Percentiles rank a stretch among this genome's conserved stretches.
Evolutionary conservation across 1,284 basidiomycete genomes (phyloP).

Genomic region (Wallemia hederae): DNA sequence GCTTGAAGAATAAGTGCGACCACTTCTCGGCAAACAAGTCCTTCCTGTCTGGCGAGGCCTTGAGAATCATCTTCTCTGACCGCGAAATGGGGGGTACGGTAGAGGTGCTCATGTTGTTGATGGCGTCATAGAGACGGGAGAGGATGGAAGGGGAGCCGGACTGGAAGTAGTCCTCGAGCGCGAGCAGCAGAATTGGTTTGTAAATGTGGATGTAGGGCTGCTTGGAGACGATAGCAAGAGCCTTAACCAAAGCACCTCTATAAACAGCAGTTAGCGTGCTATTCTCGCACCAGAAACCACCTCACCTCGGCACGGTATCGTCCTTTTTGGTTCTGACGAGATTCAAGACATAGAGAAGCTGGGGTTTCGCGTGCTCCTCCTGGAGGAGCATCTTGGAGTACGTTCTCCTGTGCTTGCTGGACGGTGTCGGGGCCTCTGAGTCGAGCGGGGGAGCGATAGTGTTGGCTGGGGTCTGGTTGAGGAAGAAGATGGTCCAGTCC

Average conservation of each 20-base stretch:
- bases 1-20: slow-evolving; percentile 2
- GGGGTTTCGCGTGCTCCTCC: slow-evolving; percentile 16
- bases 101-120: slow-evolving; percentile 70
- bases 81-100: slow-evolving; percentile 45
- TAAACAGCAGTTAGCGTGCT: slow-evolving; percentile 5
- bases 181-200: slow-evolving; percentile 80
- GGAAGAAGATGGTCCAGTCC: slow-evolving; percentile 96
- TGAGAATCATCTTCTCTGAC: slow-evolving; percentile 62
- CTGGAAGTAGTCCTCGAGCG: slow-evolving; percentile 78
- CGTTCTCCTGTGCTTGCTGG: not conserved
- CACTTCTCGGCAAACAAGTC: slow-evolving; percentile 59
- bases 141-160: slow-evolving; percentile 65
- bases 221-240: slow-evolving; percentile 78
- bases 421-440: slow-evolving; percentile 9
- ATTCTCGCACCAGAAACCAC: not conserved
- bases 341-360: slow-evolving; percentile 70
- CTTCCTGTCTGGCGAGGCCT: slow-evolving; percentile 48
- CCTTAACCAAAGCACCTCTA: slow-evolving; percentile 83
- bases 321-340: slow-evolving; percentile 88
- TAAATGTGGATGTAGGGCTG: slow-evolving; percentile 94
- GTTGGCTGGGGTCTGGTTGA: slow-evolving; percentile 69
- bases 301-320: slow-evolving; percentile 49
- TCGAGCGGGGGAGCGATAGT: slow-evolving; percentile 50
- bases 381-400: not conserved
- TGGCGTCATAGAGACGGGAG: slow-evolving; percentile 59